These are phyloP conservation scores for Clavariopsis aquatica DNA, from an alignment of 495 filamentous ascomycete species.

Conservation along the genomic window DNA sequence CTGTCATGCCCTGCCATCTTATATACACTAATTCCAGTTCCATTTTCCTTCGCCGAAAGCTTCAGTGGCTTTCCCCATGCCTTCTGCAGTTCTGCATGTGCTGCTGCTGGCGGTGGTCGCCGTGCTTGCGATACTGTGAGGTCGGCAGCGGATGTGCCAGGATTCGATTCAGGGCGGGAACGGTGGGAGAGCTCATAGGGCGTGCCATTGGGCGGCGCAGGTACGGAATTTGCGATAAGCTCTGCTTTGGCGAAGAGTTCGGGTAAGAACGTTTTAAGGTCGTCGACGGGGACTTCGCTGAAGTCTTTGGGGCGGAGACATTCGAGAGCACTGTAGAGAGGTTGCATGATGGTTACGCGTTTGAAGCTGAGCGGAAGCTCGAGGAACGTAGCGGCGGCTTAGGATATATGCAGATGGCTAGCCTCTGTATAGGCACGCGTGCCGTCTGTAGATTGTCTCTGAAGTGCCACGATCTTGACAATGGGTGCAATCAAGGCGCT, in stretches of 20 bases:
- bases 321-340: conserved; percentile 72
- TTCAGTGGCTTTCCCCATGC: conserved; percentile 87
- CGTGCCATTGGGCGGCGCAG: conserved; percentile 53
- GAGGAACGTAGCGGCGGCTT: not conserved
- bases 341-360: conserved; percentile 30
- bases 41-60: conserved; percentile 68
- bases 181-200: conserved; percentile 42
- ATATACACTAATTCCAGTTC: conserved; percentile 73
- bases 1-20: conserved; percentile 78
- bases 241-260: conserved; percentile 65
- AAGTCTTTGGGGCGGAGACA: conserved; percentile 71
- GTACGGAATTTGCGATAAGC: conserved; percentile 74
- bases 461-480: not conserved
- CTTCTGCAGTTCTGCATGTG: conserved; percentile 60
- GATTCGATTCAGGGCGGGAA: conserved; percentile 45
- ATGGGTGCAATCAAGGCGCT: not conserved
- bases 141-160: conserved; percentile 50
- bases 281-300: conserved; percentile 58
- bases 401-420: not conserved
- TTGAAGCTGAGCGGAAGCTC: not conserved
- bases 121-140: conserved; percentile 57
- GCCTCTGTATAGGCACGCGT: not conserved
- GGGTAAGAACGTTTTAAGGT: conserved; percentile 57
- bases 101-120: conserved; percentile 51
- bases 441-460: not conserved